Evolutionary conservation across 1,139 yeast species (phyloP).

Genomic region (Suhomyces coccinellae): DNA sequence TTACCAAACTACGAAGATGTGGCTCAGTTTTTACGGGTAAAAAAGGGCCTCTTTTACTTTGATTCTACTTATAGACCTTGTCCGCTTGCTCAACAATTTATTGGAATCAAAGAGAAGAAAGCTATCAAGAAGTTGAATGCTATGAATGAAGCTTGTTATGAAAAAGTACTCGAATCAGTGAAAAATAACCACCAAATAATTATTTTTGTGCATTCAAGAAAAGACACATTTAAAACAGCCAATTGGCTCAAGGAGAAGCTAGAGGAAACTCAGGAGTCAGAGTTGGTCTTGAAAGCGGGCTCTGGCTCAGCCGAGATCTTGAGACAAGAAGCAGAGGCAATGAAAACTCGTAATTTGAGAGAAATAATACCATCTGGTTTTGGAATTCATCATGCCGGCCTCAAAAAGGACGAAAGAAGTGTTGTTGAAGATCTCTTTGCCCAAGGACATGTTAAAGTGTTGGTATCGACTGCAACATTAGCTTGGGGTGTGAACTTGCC

Average conservation of each 20-base stretch:
- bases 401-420: constrained; percentile 69
- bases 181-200: constrained; percentile 67
- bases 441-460: constrained; percentile 76
- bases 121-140: constrained; percentile 78
- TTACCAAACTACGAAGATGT: constrained; percentile 90
- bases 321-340: constrained; percentile 59
- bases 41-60: constrained; percentile 68
- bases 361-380: constrained; percentile 70
- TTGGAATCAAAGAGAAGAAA: constrained; percentile 84
- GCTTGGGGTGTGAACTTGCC: constrained; percentile 99
- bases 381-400: constrained; percentile 95
- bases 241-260: constrained; percentile 66
- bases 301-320: constrained; percentile 63
- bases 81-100: constrained; percentile 83
- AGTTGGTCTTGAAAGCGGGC: constrained; percentile 50
- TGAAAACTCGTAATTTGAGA: constrained; percentile 55
- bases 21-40: constrained; percentile 74
- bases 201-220: constrained; percentile 90
- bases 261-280: constrained; percentile 52
- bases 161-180: constrained; percentile 70
- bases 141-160: constrained; percentile 90
- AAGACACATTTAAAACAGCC: constrained; percentile 87
- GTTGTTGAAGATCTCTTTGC: constrained; percentile 86
- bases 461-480: constrained; percentile 91
- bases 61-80: constrained; percentile 88